Conservation (phyloP, 2,329 filamentous ascomycete species). For the Seiridium cupressi region DNA sequence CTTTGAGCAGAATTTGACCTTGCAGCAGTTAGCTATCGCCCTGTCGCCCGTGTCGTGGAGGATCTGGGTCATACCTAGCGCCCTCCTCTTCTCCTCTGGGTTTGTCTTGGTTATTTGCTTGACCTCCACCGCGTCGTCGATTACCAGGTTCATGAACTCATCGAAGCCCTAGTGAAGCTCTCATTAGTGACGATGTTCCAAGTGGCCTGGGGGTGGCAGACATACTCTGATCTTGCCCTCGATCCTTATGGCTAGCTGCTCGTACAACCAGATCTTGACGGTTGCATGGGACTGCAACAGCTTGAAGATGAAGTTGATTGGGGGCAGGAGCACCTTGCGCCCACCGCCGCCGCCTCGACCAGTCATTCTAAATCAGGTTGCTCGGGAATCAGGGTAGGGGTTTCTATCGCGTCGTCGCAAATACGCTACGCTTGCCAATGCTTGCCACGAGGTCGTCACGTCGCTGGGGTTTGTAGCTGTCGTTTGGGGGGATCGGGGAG, state of each 20-base stretch:
- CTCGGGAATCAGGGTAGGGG: too few species aligned
- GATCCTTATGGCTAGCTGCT: slow-evolving; percentile 90
- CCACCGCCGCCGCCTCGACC: slow-evolving; percentile 60
- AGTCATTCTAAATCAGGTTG: slow-evolving; percentile 42
- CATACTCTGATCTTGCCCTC: slow-evolving; percentile 92
- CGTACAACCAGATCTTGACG: slow-evolving; percentile 94
- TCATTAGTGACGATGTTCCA: too few species aligned
- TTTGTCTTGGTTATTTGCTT: slow-evolving; percentile 79
- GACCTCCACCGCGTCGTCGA: slow-evolving; percentile 94
- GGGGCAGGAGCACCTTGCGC: slow-evolving; percentile 59
- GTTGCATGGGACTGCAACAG: slow-evolving; percentile 78
- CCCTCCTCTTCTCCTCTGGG: slow-evolving; percentile 71
- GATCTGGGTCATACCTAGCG: slow-evolving; percentile 62
- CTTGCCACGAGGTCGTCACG: background rate
- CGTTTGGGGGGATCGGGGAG: background rate
- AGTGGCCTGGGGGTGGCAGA: slow-evolving; percentile 8
- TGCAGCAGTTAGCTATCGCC: slow-evolving; percentile 16
- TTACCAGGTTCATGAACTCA: slow-evolving; percentile 98
- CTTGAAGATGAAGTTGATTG: slow-evolving; percentile 89
- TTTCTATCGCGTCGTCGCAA: background rate
- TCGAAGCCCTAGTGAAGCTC: slow-evolving; percentile 73
- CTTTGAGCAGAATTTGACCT: slow-evolving; percentile 67
- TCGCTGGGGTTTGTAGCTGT: background rate
- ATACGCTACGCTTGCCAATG: background rate
- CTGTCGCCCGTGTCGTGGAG: background rate